These are phyloP conservation scores for Selenicereus undatus DNA, from an alignment of 148 eudicot species.

Conservation along the genomic window DNA sequence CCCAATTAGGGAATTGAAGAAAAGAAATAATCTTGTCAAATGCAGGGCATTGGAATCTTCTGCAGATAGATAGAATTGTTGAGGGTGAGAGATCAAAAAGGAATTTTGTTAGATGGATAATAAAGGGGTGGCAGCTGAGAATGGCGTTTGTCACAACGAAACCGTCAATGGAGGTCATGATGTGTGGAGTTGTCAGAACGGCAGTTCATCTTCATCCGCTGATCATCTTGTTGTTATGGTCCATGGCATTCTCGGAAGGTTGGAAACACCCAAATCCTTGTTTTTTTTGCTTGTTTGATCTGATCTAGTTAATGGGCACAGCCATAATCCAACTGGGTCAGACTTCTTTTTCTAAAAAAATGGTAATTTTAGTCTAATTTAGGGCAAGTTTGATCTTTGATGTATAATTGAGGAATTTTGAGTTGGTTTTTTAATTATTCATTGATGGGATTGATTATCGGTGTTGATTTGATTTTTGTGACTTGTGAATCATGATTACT, in stretches of 20 bases:
- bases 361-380: not conserved
- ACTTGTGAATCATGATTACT: not conserved
- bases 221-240: constrained; percentile 97
- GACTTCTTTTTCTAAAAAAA: not conserved
- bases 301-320: not conserved
- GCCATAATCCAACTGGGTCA: constrained; percentile 1
- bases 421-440: constrained; percentile 6
- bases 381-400: not conserved
- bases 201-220: constrained; percentile 44
- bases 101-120: constrained; percentile 19
- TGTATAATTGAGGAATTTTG: constrained; percentile 3
- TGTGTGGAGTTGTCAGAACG: constrained; percentile 47
- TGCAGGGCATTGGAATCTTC: constrained; percentile 17
- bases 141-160: constrained; percentile 61
- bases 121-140: constrained; percentile 21
- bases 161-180: constrained; percentile 58
- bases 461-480: not conserved
- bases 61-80: not conserved
- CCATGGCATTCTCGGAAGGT: constrained; percentile 96
- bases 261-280: not conserved
- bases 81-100: not conserved
- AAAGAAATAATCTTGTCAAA: not conserved
- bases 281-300: not conserved
- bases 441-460: not conserved
- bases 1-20: not conserved